Conservation (phyloP, 768 basidiomycete genomes). For the Rubroboletus pulcherrimus region DNA sequence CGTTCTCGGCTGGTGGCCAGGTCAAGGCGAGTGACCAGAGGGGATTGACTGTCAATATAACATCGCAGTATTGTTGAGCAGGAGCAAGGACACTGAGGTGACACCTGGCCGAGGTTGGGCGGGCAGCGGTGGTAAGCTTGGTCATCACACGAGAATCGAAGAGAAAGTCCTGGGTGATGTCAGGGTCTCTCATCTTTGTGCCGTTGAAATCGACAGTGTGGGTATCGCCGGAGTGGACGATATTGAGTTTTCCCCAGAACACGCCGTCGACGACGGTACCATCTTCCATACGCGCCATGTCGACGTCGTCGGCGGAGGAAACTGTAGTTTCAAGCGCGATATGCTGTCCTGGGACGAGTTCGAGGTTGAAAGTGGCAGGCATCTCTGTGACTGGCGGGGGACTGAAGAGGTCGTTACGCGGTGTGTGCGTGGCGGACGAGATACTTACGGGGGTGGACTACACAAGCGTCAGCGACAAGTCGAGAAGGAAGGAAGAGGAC, state of each 20-base stretch:
- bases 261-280: slow-evolving; percentile 80
- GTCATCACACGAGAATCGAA: slow-evolving; percentile 75
- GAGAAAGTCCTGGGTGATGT: slow-evolving; percentile 63
- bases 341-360: slow-evolving; percentile 72
- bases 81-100: slow-evolving; percentile 73
- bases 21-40: slow-evolving; percentile 73
- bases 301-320: slow-evolving; percentile 73
- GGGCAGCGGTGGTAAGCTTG: slow-evolving; percentile 71
- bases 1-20: slow-evolving; percentile 73
- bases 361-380: slow-evolving; percentile 81
- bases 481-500: neutral
- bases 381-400: slow-evolving; percentile 79
- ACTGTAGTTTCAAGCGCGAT: slow-evolving; percentile 79
- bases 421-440: slow-evolving; percentile 12
- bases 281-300: slow-evolving; percentile 91
- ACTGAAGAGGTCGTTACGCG: slow-evolving; percentile 26
- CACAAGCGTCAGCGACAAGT: slow-evolving; percentile 10
- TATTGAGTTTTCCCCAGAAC: slow-evolving; percentile 86
- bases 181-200: slow-evolving; percentile 63
- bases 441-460: slow-evolving; percentile 50
- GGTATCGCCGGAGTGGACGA: slow-evolving; percentile 71
- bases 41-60: slow-evolving; percentile 65
- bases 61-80: slow-evolving; percentile 73
- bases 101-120: slow-evolving; percentile 73
- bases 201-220: slow-evolving; percentile 83